phyloP scores from a whole-genome alignment of 2,329 filamentous ascomycete genomes.

The Ascomycota sp. region DNA sequence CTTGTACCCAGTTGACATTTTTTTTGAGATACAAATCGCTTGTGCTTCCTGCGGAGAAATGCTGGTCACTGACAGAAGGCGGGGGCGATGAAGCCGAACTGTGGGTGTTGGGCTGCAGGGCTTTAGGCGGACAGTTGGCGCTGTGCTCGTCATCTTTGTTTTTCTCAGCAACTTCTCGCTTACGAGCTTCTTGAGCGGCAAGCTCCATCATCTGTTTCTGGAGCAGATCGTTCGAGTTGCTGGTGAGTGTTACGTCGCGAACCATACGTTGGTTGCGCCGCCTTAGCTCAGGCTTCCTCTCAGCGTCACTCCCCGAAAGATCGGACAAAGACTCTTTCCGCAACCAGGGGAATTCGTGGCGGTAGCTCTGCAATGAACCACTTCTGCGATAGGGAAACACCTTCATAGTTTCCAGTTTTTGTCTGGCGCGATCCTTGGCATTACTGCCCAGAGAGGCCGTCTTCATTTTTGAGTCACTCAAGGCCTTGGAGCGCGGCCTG shows the following conservation, averaged over 20 bases:
- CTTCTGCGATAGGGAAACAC: slow-evolving; percentile 33
- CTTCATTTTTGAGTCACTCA: slow-evolving; percentile 10
- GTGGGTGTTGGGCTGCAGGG: too few species aligned
- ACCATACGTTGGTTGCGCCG: slow-evolving; percentile 10
- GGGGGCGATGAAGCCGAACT: too few species aligned
- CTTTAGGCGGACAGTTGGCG: slow-evolving; percentile 8
- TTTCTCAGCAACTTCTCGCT: slow-evolving; percentile 16
- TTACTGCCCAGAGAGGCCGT: slow-evolving; percentile 26
- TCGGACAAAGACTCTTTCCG: slow-evolving; percentile 34
- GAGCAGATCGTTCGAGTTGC: slow-evolving; percentile 28
- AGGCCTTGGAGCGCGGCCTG: slow-evolving; percentile 5
- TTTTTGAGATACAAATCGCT: slow-evolving; percentile 20
- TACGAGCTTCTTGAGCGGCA: slow-evolving; percentile 30
- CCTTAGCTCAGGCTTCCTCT: slow-evolving; percentile 14
- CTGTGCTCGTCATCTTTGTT: slow-evolving; percentile 10
- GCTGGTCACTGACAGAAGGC: too few species aligned
- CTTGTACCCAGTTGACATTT: too few species aligned
- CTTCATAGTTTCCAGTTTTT: slow-evolving; percentile 35
- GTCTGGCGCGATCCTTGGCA: slow-evolving; percentile 36
- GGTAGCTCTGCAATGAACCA: slow-evolving; percentile 21
- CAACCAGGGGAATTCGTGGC: slow-evolving; percentile 25
- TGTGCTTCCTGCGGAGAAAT: too few species aligned
- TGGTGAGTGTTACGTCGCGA: slow-evolving; percentile 26
- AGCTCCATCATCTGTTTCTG: slow-evolving; percentile 43
- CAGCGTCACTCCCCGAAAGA: slow-evolving; percentile 36